Percentiles rank a stretch among this genome's conserved stretches.
phyloP scores from a whole-genome alignment of 2,329 filamentous ascomycete species.

The Cercospora nicotianae region DNA sequence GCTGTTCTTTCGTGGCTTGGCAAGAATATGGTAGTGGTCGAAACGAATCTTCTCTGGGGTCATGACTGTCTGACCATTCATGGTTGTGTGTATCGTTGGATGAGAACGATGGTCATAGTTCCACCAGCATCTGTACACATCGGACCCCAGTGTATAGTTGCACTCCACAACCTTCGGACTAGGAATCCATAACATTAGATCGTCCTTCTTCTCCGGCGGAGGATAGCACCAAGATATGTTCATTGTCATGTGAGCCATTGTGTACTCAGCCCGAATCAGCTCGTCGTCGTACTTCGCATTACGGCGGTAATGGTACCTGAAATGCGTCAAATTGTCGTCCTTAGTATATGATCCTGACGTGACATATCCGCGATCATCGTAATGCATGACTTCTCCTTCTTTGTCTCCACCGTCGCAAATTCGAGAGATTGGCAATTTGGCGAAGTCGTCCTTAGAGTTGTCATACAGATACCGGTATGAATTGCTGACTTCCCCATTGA shows the following conservation, averaged over 20 bases:
- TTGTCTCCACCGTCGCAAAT: slow-evolving; percentile 50
- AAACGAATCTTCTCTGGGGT: slow-evolving; percentile 1
- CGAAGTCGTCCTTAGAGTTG: slow-evolving; percentile 41
- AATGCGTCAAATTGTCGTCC: slow-evolving; percentile 54
- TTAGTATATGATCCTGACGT: slow-evolving; percentile 56
- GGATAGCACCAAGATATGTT: slow-evolving; percentile 50
- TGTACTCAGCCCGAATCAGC: slow-evolving; percentile 57
- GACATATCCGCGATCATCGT: slow-evolving; percentile 55
- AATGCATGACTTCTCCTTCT: slow-evolving; percentile 51
- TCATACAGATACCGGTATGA: slow-evolving; percentile 54
- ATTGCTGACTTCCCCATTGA: slow-evolving; percentile 46
- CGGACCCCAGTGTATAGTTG: slow-evolving; percentile 8
- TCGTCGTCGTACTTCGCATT: slow-evolving; percentile 56
- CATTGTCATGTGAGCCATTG: slow-evolving; percentile 54
- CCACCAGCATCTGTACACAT: slow-evolving; percentile 8
- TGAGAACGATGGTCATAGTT: slow-evolving; percentile 18
- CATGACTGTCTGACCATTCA: slow-evolving; percentile 10
- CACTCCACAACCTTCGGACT: slow-evolving; percentile 11
- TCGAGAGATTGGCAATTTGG: slow-evolving; percentile 41
- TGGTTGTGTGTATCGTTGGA: slow-evolving; percentile 14
- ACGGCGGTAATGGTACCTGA: slow-evolving; percentile 58
- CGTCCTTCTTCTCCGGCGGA: slow-evolving; percentile 9
- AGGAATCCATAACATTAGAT: slow-evolving; percentile 10
- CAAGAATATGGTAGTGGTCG: slow-evolving; percentile 7
- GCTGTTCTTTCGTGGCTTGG: slow-evolving; percentile 6